Evolutionary conservation across 2,329 filamentous ascomycete species (phyloP).

Genomic region (Colletotrichum noveboracense): DNA sequence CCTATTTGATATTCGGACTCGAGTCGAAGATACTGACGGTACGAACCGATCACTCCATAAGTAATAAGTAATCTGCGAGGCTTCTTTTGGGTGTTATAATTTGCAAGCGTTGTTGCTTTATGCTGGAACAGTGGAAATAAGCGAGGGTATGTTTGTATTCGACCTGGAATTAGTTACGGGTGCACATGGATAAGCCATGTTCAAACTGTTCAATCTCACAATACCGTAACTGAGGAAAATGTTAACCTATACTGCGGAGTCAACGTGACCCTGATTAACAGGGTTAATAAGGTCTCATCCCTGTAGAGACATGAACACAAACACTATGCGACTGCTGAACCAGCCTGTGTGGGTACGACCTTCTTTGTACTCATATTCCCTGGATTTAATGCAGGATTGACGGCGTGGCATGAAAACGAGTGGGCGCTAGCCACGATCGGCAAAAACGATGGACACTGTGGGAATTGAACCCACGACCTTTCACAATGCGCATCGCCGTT

Average conservation of each 20-base stretch:
- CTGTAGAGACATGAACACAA: background rate
- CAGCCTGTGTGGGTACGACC: background rate
- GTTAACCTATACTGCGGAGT: background rate
- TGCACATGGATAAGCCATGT: background rate
- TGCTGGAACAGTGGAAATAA: background rate
- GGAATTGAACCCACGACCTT: background rate
- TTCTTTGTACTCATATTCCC: background rate
- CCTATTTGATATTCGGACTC: background rate
- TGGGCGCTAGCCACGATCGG: rapidly evolving
- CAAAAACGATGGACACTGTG: background rate
- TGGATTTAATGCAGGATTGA: background rate
- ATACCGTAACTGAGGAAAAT: rapidly evolving
- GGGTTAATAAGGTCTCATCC: background rate
- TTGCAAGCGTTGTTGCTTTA: background rate
- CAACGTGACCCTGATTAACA: background rate
- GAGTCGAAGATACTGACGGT: background rate
- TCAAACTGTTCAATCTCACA: background rate
- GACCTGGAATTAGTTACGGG: background rate
- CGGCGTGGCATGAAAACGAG: background rate
- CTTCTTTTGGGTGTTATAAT: background rate
- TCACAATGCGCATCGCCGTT: background rate
- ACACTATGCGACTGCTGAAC: background rate
- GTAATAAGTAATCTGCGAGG: background rate
- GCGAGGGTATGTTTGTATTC: background rate
- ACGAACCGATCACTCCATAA: background rate